Evolutionary conservation across 83 land plant species (phyloP).

Genomic region (Diphasiastrum complanatum): DNA sequence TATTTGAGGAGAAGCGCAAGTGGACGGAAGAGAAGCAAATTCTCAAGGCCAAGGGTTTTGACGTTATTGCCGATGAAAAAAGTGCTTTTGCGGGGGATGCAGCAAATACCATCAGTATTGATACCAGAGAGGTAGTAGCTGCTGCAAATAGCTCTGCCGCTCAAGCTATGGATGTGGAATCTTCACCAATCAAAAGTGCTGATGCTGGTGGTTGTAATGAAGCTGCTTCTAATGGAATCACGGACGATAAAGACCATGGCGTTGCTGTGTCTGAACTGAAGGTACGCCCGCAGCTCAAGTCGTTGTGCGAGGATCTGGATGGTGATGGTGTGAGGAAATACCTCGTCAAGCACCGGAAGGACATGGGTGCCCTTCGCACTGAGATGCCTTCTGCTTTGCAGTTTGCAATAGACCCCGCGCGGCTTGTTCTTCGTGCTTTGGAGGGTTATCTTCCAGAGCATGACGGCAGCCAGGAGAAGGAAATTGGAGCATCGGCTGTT

Average conservation of each 20-base stretch:
- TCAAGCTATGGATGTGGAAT: neutral
- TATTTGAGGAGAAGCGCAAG: constrained; percentile 5
- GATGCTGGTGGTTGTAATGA: neutral
- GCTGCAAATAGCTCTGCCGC: neutral
- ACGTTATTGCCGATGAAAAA: neutral
- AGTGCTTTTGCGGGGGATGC: neutral
- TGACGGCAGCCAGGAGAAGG: neutral
- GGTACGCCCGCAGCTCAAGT: constrained; percentile 4
- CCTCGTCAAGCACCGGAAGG: neutral
- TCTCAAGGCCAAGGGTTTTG: too few relatives aligned
- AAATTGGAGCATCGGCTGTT: neutral
- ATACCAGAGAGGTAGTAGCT: neutral
- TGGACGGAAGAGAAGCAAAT: neutral
- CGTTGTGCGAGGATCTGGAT: constrained; percentile 8
- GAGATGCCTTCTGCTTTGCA: constrained; percentile 8
- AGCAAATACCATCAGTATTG: neutral
- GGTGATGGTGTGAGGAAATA: neutral
- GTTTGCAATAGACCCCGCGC: constrained; percentile 4
- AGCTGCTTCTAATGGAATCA: neutral
- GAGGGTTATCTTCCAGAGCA: constrained; percentile 16
- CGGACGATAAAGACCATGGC: neutral
- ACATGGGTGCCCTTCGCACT: neutral
- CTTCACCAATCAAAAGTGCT: neutral
- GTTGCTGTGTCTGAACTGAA: too few relatives aligned
- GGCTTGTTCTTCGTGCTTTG: constrained; percentile 7